Percentiles rank a stretch among this genome's conserved stretches.
phyloP scores from a whole-genome alignment of 2,329 filamentous ascomycete species.

The Purpureocillium takamizusanense region DNA sequence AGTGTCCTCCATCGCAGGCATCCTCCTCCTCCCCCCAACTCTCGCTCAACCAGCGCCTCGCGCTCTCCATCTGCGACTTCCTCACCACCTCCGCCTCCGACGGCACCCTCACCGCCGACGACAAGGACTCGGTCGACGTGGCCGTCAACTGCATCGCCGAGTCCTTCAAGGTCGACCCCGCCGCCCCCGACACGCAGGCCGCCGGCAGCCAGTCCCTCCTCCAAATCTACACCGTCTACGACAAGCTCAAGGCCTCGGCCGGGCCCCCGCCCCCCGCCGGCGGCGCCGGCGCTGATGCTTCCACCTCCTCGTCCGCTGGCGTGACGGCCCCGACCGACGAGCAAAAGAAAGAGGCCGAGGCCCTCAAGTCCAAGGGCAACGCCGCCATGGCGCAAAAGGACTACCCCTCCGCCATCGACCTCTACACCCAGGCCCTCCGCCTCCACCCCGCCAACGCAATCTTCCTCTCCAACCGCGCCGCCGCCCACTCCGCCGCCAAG shows the following conservation, averaged over 20 bases:
- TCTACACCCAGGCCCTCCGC: slow-evolving; percentile 80
- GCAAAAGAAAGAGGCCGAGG: slow-evolving; percentile 73
- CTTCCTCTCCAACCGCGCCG: slow-evolving; percentile 95
- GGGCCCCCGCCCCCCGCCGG: slow-evolving; percentile 16
- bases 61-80: slow-evolving; percentile 96
- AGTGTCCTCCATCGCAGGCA: slow-evolving; percentile 10
- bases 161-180: slow-evolving; percentile 88
- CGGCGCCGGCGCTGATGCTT: slow-evolving; percentile 29
- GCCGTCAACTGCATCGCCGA: slow-evolving; percentile 91
- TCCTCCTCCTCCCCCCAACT: too few relatives aligned
- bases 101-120: slow-evolving; percentile 79
- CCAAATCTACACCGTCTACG: slow-evolving; percentile 90
- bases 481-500: slow-evolving; percentile 76
- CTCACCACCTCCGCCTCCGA: slow-evolving; percentile 76
- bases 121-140: slow-evolving; percentile 89
- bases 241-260: slow-evolving; percentile 68
- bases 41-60: slow-evolving; percentile 70
- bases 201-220: slow-evolving; percentile 80
- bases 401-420: slow-evolving; percentile 70
- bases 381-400: slow-evolving; percentile 92
- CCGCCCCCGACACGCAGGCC: slow-evolving; percentile 59
- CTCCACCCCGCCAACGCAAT: slow-evolving; percentile 82
- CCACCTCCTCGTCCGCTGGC: slow-evolving; percentile 18
- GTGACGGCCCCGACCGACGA: slow-evolving; percentile 31
- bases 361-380: slow-evolving; percentile 84